Base-by-base conservation (phyloP, 2,329 filamentous ascomycete genomes). In the Cladosporium halotolerans region DNA sequence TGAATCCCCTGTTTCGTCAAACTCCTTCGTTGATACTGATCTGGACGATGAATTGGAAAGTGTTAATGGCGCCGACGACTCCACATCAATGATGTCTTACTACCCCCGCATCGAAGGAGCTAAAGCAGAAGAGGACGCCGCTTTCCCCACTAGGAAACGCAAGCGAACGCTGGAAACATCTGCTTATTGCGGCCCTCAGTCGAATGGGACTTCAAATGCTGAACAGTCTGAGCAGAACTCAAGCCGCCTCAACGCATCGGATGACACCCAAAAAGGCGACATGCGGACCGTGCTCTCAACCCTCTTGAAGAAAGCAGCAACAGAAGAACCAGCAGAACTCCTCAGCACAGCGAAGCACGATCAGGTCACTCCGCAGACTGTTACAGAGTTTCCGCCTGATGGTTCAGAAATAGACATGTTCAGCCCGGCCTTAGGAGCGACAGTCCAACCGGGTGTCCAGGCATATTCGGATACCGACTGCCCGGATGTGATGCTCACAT, bases 141-240 rank as follows among this genome's bases (percentile, higher is more conserved):
- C 61, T 2, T 62, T 61, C 61, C 55, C 59, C 14, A 63, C 50
- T 9, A 59, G 54, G 40, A 65, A 66, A 51, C 58, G 64, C 3
- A 66, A 66, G 53, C 56, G 62, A 28, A 38, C 48, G 9, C 32
- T 44, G 3, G 40, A 51, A 4, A 39, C 48, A 16, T 44, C 18
- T 16, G n/a, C 48, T 36, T 51, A 44, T 14, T 44, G 48, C 16
- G 48, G 48, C 8, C 48, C 52, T 10, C 18, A 45, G 28, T 9
- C 51, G 53, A 11, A 52, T 51, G 23, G 23, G 23, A 28, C 1
- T 28, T 5, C 23, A 28, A 28, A 28, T 7, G 23, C 23, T 7
- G 23, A 28, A 5, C 23, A 28, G 7, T 28, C 23, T 28, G 23
- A 28, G 23, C 23, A 5, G 7, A 28, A 1, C 4, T 28, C 23